Base-by-base conservation (phyloP, 2,329 filamentous ascomycete species). In the Cytospora paraplurivora region DNA sequence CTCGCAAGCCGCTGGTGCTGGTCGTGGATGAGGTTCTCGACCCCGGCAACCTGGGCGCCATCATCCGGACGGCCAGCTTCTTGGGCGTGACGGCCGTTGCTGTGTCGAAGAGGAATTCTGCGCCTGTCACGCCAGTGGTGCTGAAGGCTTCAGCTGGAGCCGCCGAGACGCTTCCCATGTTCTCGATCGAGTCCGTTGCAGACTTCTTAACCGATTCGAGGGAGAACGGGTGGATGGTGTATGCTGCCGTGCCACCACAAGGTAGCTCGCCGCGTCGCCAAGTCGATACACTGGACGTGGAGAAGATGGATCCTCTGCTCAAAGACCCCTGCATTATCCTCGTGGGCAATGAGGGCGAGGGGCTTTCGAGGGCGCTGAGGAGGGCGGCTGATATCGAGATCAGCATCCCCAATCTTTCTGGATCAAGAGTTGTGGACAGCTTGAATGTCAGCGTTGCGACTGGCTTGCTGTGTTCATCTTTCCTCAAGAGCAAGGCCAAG, bases 371-470 rank as follows among this genome's bases (percentile, higher is more conserved):
- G 59, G 81, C 83, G 62, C 76, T 95, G 65, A 85, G 85, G 68
- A 85, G 83, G 50, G 81, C 85, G 63, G 88, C 91, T 0, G 86
- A 96, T 68, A 80, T 79, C 35, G 81, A 88, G 68, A 70, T 89
- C 5, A 85, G 88, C 7, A 91, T 99, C 60, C 82, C 82, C 68
- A 84, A 74, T 74, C 83, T 74, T 74, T 77, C 68, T 68, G 82
- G 75, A 50, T 78, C 72, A 67, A 79, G 71, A 73, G 87, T 68
- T 73, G 87, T 99, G 3, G 94, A 98, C 75, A 97, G 93, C 74
- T 77, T 99, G 74, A 98, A 99, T 73, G 95, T 98, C 47, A 92
- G 91, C 72, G 93, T 96, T 21, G 94, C 95, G 1, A 87, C 91
- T 7, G 92, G 87, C 1, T 78, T 98, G 56, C 77, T 98, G 57